Evolutionary conservation across 2,329 filamentous ascomycete genomes (phyloP).

Genomic region (Aplosporella prunicola): DNA sequence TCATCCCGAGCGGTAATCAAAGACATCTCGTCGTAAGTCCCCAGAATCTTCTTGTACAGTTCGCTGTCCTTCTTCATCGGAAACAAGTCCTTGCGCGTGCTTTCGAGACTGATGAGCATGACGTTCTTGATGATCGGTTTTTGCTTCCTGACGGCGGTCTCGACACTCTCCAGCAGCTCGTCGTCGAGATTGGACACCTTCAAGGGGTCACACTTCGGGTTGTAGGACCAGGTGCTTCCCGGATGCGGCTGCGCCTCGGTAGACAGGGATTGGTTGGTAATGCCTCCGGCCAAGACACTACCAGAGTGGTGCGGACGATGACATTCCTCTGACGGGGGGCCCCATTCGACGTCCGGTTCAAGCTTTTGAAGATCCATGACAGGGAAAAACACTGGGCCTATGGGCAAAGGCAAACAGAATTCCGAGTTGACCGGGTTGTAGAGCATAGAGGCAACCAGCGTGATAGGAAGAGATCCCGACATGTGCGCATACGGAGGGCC

Average conservation of each 20-base stretch:
- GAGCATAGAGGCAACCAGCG: constrained; percentile 17
- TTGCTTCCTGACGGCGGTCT: constrained; percentile 20
- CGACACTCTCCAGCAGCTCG: constrained; percentile 22
- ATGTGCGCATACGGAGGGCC: constrained; percentile 29
- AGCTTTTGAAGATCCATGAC: too few relatives aligned
- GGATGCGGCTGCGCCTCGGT: too few relatives aligned
- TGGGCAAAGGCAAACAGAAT: constrained; percentile 9
- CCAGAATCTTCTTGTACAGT: constrained; percentile 23
- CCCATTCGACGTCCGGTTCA: too few relatives aligned
- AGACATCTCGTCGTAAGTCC: constrained; percentile 24
- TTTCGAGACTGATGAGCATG: constrained; percentile 31
- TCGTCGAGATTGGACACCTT: constrained; percentile 29
- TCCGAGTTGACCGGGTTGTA: constrained; percentile 11
- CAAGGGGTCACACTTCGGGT: constrained; percentile 27
- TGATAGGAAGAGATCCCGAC: constrained; percentile 27
- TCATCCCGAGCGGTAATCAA: constrained; percentile 15
- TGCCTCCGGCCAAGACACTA: too few relatives aligned
- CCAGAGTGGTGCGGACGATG: too few relatives aligned
- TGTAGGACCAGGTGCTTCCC: too few relatives aligned
- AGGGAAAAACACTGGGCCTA: not conserved
- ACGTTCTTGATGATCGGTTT: constrained; percentile 30
- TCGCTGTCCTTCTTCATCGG: constrained; percentile 27
- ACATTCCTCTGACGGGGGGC: too few relatives aligned
- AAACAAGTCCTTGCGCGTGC: constrained; percentile 33
- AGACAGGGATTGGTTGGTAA: too few relatives aligned